Percentiles rank a stretch among this genome's conserved stretches.
Evolutionary conservation across 371 early-diverging fungal species (phyloP).

Genomic region (Mortierella sp.): DNA sequence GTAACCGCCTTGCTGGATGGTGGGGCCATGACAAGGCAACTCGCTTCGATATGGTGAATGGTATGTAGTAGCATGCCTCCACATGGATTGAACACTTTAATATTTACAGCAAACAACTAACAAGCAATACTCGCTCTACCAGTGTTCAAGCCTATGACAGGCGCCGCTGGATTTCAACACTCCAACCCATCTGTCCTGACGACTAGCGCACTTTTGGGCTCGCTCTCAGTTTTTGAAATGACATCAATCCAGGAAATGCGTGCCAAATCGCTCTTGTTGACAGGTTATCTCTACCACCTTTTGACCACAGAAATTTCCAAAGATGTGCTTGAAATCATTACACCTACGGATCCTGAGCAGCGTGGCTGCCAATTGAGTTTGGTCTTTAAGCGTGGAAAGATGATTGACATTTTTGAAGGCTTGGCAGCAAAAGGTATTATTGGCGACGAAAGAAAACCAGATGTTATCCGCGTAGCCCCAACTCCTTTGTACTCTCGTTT

Average conservation of each 20-base stretch:
- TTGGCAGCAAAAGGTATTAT: conserved; percentile 81
- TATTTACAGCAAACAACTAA: neutral
- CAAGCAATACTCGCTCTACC: neutral
- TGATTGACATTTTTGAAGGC: conserved; percentile 69
- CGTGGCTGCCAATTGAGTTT: conserved; percentile 94
- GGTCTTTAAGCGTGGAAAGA: conserved; percentile 70
- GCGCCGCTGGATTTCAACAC: conserved; percentile 89
- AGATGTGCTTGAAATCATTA: conserved; percentile 78
- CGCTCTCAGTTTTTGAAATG: conserved; percentile 83
- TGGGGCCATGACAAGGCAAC: conserved; percentile 90
- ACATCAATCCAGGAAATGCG: conserved; percentile 79
- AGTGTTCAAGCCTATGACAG: conserved; percentile 81
- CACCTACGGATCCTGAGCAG: conserved; percentile 79
- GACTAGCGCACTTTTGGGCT: conserved; percentile 78
- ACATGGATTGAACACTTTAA: neutral
- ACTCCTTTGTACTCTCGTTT: conserved; percentile 92
- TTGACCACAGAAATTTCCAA: conserved; percentile 60
- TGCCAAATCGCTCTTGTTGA: conserved; percentile 79
- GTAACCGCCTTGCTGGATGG: conserved; percentile 89
- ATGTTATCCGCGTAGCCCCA: conserved; percentile 94
- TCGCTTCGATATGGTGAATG: conserved; percentile 86
- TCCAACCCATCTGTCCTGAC: conserved; percentile 91
- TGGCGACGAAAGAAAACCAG: conserved; percentile 92
- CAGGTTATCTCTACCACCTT: conserved; percentile 85
- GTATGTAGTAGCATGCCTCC: conserved; percentile 35